phyloP scores from a whole-genome alignment of 2,329 filamentous ascomycete species.

The Dactylellina drechsleri region DNA sequence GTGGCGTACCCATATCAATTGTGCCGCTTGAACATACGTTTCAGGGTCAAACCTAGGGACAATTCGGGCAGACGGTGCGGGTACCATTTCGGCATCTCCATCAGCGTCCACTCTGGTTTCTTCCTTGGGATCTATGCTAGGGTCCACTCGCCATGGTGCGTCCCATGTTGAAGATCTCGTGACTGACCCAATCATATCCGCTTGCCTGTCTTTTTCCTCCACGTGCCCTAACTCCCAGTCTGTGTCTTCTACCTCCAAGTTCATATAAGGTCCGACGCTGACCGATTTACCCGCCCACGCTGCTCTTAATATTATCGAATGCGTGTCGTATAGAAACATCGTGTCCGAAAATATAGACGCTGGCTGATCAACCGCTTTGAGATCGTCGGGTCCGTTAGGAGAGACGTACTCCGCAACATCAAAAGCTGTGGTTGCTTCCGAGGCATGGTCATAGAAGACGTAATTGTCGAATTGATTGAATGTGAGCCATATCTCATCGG shows the following conservation, averaged over 20 bases:
- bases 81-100: no score
- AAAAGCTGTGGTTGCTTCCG: background rate
- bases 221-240: background rate
- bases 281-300: slow-evolving; percentile 6
- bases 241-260: background rate
- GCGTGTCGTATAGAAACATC: background rate
- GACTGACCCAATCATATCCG: background rate
- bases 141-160: background rate
- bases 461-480: slow-evolving; percentile 21
- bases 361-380: background rate
- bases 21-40: no score
- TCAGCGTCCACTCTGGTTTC: no score
- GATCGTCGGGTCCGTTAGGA: background rate
- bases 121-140: no score
- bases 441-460: slow-evolving; percentile 15
- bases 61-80: no score
- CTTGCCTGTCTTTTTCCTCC: background rate
- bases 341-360: background rate
- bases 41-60: no score
- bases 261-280: background rate
- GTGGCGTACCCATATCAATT: background rate
- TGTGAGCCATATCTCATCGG: slow-evolving; percentile 21
- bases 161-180: background rate
- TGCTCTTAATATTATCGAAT: background rate
- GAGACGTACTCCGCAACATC: slow-evolving; percentile 9